Evolutionary conservation across 1,284 basidiomycete species (phyloP), one percentile per base, ranked within the genome.

Genomic region (Papiliotrema flavescens): DNA sequence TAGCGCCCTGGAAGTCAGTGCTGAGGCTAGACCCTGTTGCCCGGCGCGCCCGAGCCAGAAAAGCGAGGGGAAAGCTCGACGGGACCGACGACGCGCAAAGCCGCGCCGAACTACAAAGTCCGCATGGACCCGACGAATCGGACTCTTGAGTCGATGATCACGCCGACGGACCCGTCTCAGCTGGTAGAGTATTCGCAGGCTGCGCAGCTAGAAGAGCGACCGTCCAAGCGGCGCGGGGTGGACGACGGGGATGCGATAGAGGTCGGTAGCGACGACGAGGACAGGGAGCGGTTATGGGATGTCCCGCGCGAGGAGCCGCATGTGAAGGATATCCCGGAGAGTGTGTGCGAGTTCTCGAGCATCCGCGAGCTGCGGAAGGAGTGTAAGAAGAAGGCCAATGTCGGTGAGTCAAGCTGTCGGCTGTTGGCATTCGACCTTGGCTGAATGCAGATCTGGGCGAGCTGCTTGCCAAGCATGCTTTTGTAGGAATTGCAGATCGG

Each of bases 61-160:
- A 63, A 65, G 43, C 49, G 54, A 35, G 57, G 34, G 26, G 59
- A 57, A 52, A 58, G 34, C 24, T 23, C 42, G 26, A 35, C 34
- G 42, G 26, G 44, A 15, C 36, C 45, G 24, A 44, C 51, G 45
- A 59, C 53, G 40, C 69, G 60, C 53, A 79, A 76, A 52, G 59
- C 75, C 2, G 76, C 78, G 17, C 89, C 95, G 0, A 89, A 97
- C 49, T 87, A 94, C 70, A 91, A 96, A 80, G 88, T 98, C 46
- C 85, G 96, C 48, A 94, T 91, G 7, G 96, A 95, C 19, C 79
- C 87, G 15, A 81, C 86, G 48, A 88, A 93, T 55, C 84, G 92
- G 41, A 98, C 93, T 0, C 82, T 99, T 13, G 93, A 98, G 66
- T 90, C 90, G 0, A 96, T 96, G 90, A 86, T 95, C 55, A 84